phyloP scores from a whole-genome alignment of 1,284 basidiomycete genomes.

The Mycena citricolor region DNA sequence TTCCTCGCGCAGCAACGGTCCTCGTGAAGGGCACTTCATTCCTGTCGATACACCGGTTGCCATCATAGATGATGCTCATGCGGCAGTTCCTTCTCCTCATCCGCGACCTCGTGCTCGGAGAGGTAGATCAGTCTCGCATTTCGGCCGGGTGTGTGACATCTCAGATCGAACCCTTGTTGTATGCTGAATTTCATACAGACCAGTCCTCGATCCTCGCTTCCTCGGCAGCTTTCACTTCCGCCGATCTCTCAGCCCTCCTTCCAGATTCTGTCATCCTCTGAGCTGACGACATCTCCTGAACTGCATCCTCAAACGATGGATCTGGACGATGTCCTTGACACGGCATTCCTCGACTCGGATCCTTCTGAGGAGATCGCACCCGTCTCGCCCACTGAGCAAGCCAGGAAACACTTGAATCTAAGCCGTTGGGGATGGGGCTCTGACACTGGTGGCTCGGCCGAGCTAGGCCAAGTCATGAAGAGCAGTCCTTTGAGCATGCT shows the following conservation, averaged over 20 bases:
- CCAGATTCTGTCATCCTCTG: constrained; percentile 30
- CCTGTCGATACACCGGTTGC: constrained; percentile 40
- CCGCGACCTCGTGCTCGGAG: constrained; percentile 44
- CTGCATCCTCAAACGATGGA: constrained; percentile 55
- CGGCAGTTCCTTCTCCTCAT: constrained; percentile 66
- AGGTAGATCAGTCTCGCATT: constrained; percentile 35
- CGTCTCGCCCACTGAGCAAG: constrained; percentile 24
- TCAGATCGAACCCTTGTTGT: constrained; percentile 19
- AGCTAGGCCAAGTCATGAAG: constrained; percentile 46
- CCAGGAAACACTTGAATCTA: constrained; percentile 39
- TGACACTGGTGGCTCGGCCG: constrained; percentile 40
- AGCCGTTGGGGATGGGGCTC: constrained; percentile 75
- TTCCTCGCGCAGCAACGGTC: constrained; percentile 35
- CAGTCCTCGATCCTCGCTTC: constrained; percentile 26
- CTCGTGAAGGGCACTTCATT: constrained; percentile 59
- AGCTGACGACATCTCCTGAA: constrained; percentile 33
- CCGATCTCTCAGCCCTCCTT: constrained; percentile 30
- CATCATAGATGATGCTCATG: constrained; percentile 58
- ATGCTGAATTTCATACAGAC: constrained; percentile 35
- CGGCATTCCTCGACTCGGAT: constrained; percentile 64
- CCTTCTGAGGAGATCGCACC: constrained; percentile 35
- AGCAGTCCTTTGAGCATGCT: constrained; percentile 59
- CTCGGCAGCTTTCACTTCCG: constrained; percentile 27
- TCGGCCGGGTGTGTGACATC: constrained; percentile 29
- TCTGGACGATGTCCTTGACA: constrained; percentile 79